Base-by-base conservation (phyloP, 148 eudicot species). In the Fagopyrum tataricum region DNA sequence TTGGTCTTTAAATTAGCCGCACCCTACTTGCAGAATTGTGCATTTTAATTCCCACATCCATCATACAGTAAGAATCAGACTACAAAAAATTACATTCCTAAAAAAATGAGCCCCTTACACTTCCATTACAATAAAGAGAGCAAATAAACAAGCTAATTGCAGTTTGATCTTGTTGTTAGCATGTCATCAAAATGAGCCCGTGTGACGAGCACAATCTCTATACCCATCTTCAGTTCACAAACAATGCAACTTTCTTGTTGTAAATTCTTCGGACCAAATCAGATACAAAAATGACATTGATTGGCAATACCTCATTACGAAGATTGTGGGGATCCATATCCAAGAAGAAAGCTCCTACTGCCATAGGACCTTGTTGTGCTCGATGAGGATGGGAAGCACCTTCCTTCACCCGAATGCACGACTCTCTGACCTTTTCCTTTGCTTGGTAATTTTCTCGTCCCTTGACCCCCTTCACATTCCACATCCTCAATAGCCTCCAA, bases 291-390 rank as follows among this genome's bases (percentile, higher is more conserved):
- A 64, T 13, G 6, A 13, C 37, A 13, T 37, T 5, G 26, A 64
- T 39, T 15, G 43, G 44, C 39, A 14, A 39, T 15, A 64, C 43
- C 67, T 4, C 37, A 31, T 31, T 31, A 31, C 37, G 96, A 96
- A 71, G 99, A 96, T 76, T 85, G 89, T 3, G 99, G 99, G 31
- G 97, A 90, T 6, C 99, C 90, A 49, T 82, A 84, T 55, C 87
- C 97, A 39, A 92, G 88, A 4, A 96, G 80, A 74, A 95, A 90
- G 76, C 87, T 88, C 77, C 96, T 78, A 76, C 99, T 96, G 72
- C 99, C 84, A 83, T 87, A 81, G 13, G 97, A 92, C 78, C 87
- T 80, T 41, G 88, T 96, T 5, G 96, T 95, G 78, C 99, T 96
- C 2, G 99, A 91, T 17, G 97, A 95, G 62, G 98, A 95, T 47